Percentiles rank a stretch among this genome's conserved stretches.
phyloP scores from a whole-genome alignment of 257 asterid species.

The Ilex aquifolium region DNA sequence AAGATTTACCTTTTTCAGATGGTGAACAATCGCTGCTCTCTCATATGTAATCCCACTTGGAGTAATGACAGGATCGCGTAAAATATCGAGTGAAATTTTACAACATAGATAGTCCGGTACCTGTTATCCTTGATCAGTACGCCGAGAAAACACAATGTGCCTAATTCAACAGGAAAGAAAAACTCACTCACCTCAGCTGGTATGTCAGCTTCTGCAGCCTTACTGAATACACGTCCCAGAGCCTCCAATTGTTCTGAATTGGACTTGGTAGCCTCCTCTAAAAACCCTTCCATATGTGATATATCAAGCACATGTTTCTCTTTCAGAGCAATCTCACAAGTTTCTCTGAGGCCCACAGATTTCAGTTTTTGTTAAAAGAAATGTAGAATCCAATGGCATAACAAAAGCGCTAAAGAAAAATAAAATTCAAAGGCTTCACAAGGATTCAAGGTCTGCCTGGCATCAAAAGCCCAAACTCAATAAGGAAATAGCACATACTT shows the following conservation, averaged over 20 bases:
- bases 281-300: slow-evolving; percentile 42
- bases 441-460: neutral
- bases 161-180: slow-evolving; percentile 2
- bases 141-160: slow-evolving; percentile 5
- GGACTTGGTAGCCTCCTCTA: slow-evolving; percentile 32
- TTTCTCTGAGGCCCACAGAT: slow-evolving; percentile 40
- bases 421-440: neutral
- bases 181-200: slow-evolving; percentile 51
- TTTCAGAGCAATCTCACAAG: slow-evolving; percentile 66
- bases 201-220: slow-evolving; percentile 62
- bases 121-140: slow-evolving; percentile 36
- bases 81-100: slow-evolving; percentile 69
- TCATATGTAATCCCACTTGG: slow-evolving; percentile 96
- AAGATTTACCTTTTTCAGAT: slow-evolving; percentile 53
- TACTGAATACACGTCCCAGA: slow-evolving; percentile 43
- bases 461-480: neutral
- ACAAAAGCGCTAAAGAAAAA: slow-evolving; percentile 3
- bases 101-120: slow-evolving; percentile 87
- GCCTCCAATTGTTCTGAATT: slow-evolving; percentile 44
- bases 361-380: neutral
- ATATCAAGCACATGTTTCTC: slow-evolving; percentile 43
- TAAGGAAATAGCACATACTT: slow-evolving; percentile 35
- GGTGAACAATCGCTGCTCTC: slow-evolving; percentile 74
- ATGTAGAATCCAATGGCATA: slow-evolving; percentile 4
- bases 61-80: slow-evolving; percentile 87